A percentile compares a stretch with the other conserved stretches of the same genome.
Evolutionary conservation across 2,329 filamentous ascomycete genomes (phyloP).

Genomic region (Xenosphaeropsis pyriputrescens): DNA sequence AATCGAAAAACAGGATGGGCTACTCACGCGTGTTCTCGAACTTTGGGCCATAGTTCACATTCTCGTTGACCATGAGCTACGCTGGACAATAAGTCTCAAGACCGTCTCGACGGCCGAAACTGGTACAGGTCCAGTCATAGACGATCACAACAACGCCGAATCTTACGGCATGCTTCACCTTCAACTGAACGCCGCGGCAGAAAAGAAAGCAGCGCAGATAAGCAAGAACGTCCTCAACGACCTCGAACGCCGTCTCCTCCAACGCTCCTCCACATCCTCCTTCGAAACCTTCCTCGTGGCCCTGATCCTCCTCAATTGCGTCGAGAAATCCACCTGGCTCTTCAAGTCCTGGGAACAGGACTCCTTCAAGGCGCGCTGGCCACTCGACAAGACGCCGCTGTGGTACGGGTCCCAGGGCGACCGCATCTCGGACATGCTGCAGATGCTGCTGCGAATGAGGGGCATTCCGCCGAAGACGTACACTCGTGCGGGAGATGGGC

Average conservation of each 20-base stretch:
- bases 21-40: constrained; percentile 43
- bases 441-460: constrained; percentile 46
- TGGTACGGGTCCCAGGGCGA: constrained; percentile 44
- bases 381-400: constrained; percentile 39
- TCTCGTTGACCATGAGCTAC: constrained; percentile 42
- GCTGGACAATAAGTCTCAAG: constrained; percentile 30
- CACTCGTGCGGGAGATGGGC: constrained; percentile 27
- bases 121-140: constrained; percentile 9
- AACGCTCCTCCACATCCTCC: constrained; percentile 42
- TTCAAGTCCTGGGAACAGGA: constrained; percentile 55
- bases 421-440: constrained; percentile 39
- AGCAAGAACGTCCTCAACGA: constrained; percentile 42
- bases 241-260: constrained; percentile 45
- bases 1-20: constrained; percentile 30
- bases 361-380: constrained; percentile 38
- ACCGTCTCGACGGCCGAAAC: constrained; percentile 3
- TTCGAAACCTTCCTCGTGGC: constrained; percentile 48
- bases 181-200: constrained; percentile 49
- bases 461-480: constrained; percentile 40
- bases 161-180: constrained; percentile 44
- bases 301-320: constrained; percentile 47
- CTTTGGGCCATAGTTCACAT: constrained; percentile 52
- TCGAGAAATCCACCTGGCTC: constrained; percentile 55
- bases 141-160: constrained; percentile 5
- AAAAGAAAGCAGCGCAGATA: constrained; percentile 45